These are phyloP conservation scores for Hypsizygus marmoreus DNA, from an alignment of 768 basidiomycete species.

Conservation along the genomic window DNA sequence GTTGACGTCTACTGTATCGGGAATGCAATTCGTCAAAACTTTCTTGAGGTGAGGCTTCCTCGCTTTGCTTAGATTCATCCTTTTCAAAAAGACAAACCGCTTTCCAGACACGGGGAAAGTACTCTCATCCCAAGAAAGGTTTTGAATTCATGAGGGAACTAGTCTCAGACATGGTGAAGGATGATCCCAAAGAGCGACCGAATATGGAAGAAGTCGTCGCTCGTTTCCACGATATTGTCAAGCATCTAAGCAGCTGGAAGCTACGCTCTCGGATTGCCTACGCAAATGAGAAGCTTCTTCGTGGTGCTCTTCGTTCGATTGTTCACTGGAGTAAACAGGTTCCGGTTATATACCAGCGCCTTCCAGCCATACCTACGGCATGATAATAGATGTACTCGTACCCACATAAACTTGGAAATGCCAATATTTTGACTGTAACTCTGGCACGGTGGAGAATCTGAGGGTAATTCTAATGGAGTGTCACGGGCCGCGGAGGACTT, in stretches of 20 bases:
- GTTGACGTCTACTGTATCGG: conserved; percentile 40
- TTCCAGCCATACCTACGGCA: conserved; percentile 9
- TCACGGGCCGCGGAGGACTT: too few relatives aligned
- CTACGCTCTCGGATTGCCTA: conserved; percentile 28
- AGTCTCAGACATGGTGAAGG: conserved; percentile 35
- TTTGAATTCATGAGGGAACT: conserved; percentile 32
- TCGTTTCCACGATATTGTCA: conserved; percentile 28
- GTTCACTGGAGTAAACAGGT: conserved; percentile 12
- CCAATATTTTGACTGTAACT: too few relatives aligned
- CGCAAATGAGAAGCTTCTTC: neutral
- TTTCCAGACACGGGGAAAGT: neutral
- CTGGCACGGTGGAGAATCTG: too few relatives aligned
- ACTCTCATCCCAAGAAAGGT: conserved; percentile 11
- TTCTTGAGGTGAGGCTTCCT: conserved; percentile 15
- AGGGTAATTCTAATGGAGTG: too few relatives aligned
- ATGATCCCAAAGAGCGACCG: conserved; percentile 34
- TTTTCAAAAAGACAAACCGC: too few relatives aligned
- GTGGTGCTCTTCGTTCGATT: conserved; percentile 1
- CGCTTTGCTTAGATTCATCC: neutral
- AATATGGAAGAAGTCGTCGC: conserved; percentile 38
- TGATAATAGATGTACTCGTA: too few relatives aligned
- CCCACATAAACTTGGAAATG: too few relatives aligned
- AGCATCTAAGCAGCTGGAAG: conserved; percentile 27
- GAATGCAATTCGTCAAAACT: conserved; percentile 23
- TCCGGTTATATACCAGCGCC: neutral